A percentile compares a stretch with the other conserved stretches of the same genome.
Evolutionary conservation across 2,329 filamentous ascomycete species (phyloP).

Genomic region (Claviceps paspali): DNA sequence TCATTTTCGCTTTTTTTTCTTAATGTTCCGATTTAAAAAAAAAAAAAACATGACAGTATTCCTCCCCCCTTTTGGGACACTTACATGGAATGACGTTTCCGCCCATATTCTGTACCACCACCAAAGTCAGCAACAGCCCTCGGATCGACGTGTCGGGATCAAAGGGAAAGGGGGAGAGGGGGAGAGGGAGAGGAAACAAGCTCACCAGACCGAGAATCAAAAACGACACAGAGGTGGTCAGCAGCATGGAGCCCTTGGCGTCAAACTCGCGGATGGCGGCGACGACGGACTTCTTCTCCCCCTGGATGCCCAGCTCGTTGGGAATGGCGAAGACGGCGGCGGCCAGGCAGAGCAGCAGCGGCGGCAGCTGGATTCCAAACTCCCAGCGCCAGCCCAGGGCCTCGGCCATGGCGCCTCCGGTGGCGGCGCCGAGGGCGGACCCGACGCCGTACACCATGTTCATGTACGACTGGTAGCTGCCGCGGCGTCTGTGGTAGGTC

Average conservation of each 20-base stretch:
- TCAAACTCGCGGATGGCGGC: slow-evolving; percentile 43
- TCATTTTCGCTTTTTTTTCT: no score
- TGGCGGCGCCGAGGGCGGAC: slow-evolving; percentile 46
- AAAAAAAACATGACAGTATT: no score
- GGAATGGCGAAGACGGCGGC: slow-evolving; percentile 35
- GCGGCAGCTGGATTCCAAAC: slow-evolving; percentile 46
- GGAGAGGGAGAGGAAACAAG: no score
- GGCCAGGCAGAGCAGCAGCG: slow-evolving; percentile 29
- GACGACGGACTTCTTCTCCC: slow-evolving; percentile 26
- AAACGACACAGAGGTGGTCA: slow-evolving; percentile 38
- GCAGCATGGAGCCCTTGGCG: slow-evolving; percentile 34
- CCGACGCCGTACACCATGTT: slow-evolving; percentile 49
- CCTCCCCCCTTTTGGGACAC: no score
- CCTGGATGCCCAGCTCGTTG: slow-evolving; percentile 32
- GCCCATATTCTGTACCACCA: slow-evolving; percentile 45
- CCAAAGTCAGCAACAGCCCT: no score
- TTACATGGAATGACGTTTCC: slow-evolving; percentile 47
- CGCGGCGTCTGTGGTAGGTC: slow-evolving; percentile 36
- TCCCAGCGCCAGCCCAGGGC: slow-evolving; percentile 60
- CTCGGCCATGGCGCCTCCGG: slow-evolving; percentile 57
- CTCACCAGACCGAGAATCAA: slow-evolving; percentile 43
- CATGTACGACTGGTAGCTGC: slow-evolving; percentile 57
- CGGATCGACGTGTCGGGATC: no score
- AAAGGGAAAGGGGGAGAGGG: not conserved
- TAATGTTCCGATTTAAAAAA: no score